Evolutionary conservation across 2,329 filamentous ascomycete species (phyloP).

Genomic region (Iodosphaeria phyllophila): DNA sequence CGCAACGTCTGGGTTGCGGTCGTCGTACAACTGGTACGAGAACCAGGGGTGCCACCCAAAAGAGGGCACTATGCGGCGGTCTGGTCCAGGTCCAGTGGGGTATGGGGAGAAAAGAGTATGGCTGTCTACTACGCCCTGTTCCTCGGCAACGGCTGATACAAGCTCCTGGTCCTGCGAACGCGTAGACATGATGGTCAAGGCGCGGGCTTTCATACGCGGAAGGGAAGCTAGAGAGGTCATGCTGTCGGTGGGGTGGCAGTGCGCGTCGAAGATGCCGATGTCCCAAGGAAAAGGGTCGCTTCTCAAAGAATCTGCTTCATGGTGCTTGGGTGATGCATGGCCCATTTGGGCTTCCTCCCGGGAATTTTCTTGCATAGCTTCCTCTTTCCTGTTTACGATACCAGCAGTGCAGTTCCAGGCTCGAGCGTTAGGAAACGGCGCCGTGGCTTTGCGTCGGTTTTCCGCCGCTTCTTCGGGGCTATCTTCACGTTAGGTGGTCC

Average conservation of each 20-base stretch:
- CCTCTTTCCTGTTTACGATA: no score
- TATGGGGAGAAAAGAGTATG: conserved; percentile 6
- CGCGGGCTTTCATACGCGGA: conserved; percentile 43
- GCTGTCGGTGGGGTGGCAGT: conserved; percentile 72
- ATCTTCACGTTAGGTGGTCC: no score
- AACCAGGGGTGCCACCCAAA: conserved; percentile 88
- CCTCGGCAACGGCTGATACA: conserved; percentile 40
- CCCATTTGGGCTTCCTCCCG: no score
- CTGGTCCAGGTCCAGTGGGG: conserved; percentile 2
- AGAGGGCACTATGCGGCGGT: conserved; percentile 40
- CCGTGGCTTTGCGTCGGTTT: no score
- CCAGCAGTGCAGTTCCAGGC: no score
- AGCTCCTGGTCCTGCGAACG: conserved; percentile 57
- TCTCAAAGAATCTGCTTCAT: conserved; percentile 3
- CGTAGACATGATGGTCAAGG: conserved; percentile 61
- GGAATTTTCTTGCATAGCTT: no score
- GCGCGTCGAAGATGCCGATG: conserved; percentile 54
- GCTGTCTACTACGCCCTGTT: conserved; percentile 25
- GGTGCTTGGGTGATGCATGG: no score
- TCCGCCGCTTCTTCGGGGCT: no score
- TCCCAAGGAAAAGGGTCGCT: conserved; percentile 47
- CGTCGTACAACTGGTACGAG: conserved; percentile 55
- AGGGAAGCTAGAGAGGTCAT: conserved; percentile 42
- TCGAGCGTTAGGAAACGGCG: no score
- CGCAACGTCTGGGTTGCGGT: conserved; percentile 20